Base-by-base conservation (phyloP, 2,329 filamentous ascomycete species). In the Alternaria dauci region DNA sequence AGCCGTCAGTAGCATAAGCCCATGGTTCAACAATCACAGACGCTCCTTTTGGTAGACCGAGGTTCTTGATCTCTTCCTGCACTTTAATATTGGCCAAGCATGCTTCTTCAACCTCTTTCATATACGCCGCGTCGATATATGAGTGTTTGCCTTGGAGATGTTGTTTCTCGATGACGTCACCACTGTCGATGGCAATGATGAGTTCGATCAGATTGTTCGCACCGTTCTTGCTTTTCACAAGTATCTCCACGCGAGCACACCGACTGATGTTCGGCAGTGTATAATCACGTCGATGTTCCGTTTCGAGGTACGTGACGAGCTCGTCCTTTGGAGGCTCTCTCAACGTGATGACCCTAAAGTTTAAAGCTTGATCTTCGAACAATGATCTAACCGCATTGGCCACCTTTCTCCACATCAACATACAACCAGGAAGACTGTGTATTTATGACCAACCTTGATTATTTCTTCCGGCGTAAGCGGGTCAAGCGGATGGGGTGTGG, bases 1-100 rank as follows among this genome's bases (percentile, higher is more conserved):
- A 80, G 0, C 84, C 85, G 68, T 87, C 84, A 0, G 83, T 82
- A 0, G 80, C 85, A 71, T 87, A 87, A 2, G 84, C 80, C 85
- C 85, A 87, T 0, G 85, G 80, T 65, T 87, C 85, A 38, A 85
- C 79, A 4, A 82, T 76, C 1, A 85, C 82, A 0, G 73, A 77
- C 0, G 82, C 78, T 1, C 76, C 81, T 5, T 74, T 63, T 0
- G 85, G 84, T 0, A 87, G 70, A 18, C 54, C 23, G 7, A 61
- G 46, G 5, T 8, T 46, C 0, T 82, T 66, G 20, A 85, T 81
- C 52, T 82, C 81, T 0, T 72, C 74, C 64, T 85, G 79, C 0
- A 87, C 79, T 16, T 71, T 55, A 0, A 64, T 34, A 43, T 86
- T 78, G 0, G 73, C 78, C 18, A 84, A 68, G 58, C 84, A 87